Percentiles rank a stretch among this genome's conserved stretches.
Evolutionary conservation across 768 basidiomycete genomes (phyloP).

Genomic region (Leucosporidium creatinivorum): DNA sequence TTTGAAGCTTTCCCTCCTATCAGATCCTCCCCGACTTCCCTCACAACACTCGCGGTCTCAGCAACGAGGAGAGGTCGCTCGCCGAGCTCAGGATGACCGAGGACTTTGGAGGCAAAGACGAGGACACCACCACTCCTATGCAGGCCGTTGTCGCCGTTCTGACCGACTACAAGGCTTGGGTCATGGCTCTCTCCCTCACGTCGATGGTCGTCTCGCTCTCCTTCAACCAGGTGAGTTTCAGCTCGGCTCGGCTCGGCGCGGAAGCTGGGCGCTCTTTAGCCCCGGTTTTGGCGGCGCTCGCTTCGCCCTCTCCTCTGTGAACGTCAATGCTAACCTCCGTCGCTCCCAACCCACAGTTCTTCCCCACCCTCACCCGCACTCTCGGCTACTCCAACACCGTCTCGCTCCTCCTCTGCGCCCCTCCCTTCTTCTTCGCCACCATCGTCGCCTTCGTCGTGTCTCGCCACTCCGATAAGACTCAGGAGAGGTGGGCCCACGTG

Average conservation of each 20-base stretch:
- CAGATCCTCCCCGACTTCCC: slow-evolving; percentile 67
- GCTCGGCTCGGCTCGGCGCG: too few relatives aligned
- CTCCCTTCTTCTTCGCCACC: slow-evolving; percentile 36
- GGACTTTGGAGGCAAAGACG: slow-evolving; percentile 37
- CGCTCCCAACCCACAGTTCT: too few relatives aligned
- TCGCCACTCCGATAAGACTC: slow-evolving; percentile 59
- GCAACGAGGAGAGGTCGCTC: slow-evolving; percentile 33
- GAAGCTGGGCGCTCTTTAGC: too few relatives aligned
- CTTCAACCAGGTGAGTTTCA: slow-evolving; percentile 17
- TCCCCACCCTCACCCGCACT: slow-evolving; percentile 37
- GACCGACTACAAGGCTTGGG: slow-evolving; percentile 28
- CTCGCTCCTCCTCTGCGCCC: slow-evolving; percentile 40
- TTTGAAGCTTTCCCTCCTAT: too few relatives aligned
- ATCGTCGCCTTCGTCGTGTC: slow-evolving; percentile 29
- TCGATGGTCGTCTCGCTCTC: slow-evolving; percentile 24
- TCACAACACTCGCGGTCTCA: slow-evolving; percentile 36
- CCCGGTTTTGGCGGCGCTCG: too few relatives aligned
- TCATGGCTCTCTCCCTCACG: slow-evolving; percentile 16
- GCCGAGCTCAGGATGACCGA: slow-evolving; percentile 41
- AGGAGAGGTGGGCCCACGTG: slow-evolving; percentile 68
- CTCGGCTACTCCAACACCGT: slow-evolving; percentile 38
- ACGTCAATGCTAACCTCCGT: too few relatives aligned
- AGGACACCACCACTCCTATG: slow-evolving; percentile 16
- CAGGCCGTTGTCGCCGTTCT: slow-evolving; percentile 15
- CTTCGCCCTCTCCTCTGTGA: too few relatives aligned